Base-by-base conservation (phyloP, 306 rosid genomes). In the Cyamopsis tetragonoloba region DNA sequence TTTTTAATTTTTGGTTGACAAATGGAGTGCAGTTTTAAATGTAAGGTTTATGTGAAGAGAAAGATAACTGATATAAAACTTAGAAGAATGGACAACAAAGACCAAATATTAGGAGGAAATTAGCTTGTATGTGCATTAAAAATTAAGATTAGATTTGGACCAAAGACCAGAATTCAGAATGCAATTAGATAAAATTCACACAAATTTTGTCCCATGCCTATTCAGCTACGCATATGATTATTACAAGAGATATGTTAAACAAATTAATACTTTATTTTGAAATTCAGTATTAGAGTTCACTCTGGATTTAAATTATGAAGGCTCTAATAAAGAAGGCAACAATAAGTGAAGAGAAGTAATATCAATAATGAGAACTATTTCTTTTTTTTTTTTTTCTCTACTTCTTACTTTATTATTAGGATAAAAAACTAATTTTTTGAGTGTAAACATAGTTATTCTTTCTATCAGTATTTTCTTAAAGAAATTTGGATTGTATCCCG, bases 211-310 rank as follows among this genome's bases (percentile, higher is more conserved):
- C 56, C 37, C 54, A 17, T 7, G 26, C 44, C 24, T 14, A 58
- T 47, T 66, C 35, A 48, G 26, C 17, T 35, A 14, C 74, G 38
- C n/a, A 10, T 28, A 50, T 20, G 32, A 68, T 55, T 50, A 42
- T 53, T 41, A 50, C 74, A 58, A 60, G 43, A 68, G 14, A 73
- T 62, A 37, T n/a, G n/a, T 26, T 37, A 54, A 70, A 62, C 49
- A 43, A 51, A n/a, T 24, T 13, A 32, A 24, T 60, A 41, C 5
- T 56, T 49, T 41, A 56, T 32, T 72, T 22, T 35, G 56, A 62
- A 71, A 10, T 7, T 5, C 11, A 10, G 4, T 8, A 47, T 20
- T 3, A 62, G 26, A 73, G 79, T 68, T 79, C 79, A 73, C 76
- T 64, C 41, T 1, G 14, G 4, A 59, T 66, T 72, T 59, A 39